phyloP scores from a whole-genome alignment of 2,329 filamentous ascomycete genomes.

The Trichoderma lentiforme region DNA sequence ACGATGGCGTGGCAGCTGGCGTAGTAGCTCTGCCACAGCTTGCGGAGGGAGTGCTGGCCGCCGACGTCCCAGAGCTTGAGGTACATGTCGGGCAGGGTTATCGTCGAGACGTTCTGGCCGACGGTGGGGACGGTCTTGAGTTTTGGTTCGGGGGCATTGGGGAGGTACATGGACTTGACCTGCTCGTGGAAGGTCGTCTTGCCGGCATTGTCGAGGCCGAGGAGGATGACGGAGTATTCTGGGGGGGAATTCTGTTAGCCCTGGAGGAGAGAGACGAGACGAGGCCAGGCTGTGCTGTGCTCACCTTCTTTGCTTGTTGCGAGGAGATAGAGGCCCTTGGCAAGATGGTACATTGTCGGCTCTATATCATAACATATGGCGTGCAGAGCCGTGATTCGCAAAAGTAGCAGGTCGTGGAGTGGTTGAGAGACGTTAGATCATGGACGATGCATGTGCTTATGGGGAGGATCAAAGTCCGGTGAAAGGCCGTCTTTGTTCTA shows the following conservation, averaged over 20 bases:
- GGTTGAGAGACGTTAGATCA: background rate
- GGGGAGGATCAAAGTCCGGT: background rate
- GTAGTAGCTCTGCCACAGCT: constrained; percentile 96
- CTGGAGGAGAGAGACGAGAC: background rate
- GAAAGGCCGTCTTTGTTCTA: background rate
- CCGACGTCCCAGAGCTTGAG: constrained; percentile 98
- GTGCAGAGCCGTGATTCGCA: background rate
- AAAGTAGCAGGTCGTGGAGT: background rate
- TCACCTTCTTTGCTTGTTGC: constrained; percentile 94
- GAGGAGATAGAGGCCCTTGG: constrained; percentile 90
- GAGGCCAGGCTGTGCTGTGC: background rate
- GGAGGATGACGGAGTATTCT: constrained; percentile 97
- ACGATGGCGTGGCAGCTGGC: constrained; percentile 91
- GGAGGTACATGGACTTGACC: constrained; percentile 82
- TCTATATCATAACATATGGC: background rate
- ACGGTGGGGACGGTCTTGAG: constrained; percentile 92
- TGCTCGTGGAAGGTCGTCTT: constrained; percentile 98
- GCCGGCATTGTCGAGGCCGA: constrained; percentile 96
- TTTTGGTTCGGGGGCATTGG: constrained; percentile 59
- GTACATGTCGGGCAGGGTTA: constrained; percentile 90
- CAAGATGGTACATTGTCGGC: constrained; percentile 81
- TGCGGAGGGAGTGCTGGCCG: constrained; percentile 82
- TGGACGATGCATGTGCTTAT: background rate
- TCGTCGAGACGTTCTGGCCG: constrained; percentile 92
- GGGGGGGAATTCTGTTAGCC: constrained; percentile 6